phyloP scores from a whole-genome alignment of 2,329 filamentous ascomycete species.

The Orbilia quercus region DNA sequence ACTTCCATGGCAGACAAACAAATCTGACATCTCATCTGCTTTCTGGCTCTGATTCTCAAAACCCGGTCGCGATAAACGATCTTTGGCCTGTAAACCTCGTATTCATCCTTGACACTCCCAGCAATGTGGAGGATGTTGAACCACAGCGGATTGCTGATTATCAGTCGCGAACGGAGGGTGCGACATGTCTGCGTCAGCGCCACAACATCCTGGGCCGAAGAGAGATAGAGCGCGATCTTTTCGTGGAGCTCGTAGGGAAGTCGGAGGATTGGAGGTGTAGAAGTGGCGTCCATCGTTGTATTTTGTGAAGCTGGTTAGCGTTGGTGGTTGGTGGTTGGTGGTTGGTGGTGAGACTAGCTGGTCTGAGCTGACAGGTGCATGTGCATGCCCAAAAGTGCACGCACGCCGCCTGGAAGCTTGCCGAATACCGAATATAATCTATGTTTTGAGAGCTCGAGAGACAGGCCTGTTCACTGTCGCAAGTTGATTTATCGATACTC shows the following conservation, averaged over 20 bases:
- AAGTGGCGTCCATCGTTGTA: neutral
- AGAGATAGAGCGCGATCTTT: conserved; percentile 26
- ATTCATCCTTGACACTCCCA: conserved; percentile 20
- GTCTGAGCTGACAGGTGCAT: too few species aligned
- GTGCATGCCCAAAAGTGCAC: too few species aligned
- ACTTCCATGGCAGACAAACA: conserved; percentile 4
- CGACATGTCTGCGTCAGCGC: conserved; percentile 1
- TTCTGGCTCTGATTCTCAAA: conserved; percentile 10
- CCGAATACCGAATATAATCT: too few species aligned
- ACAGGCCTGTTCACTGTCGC: neutral
- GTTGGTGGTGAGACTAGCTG: neutral
- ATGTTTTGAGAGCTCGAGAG: neutral
- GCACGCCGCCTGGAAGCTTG: too few species aligned
- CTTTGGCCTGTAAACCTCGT: conserved; percentile 15
- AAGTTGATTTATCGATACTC: neutral
- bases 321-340: neutral
- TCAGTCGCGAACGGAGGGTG: neutral
- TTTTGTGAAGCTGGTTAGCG: neutral
- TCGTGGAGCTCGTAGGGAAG: conserved; percentile 40
- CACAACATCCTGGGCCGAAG: conserved; percentile 4
- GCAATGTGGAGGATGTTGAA: conserved; percentile 20
- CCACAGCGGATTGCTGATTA: conserved; percentile 26
- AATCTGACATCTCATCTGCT: conserved; percentile 33
- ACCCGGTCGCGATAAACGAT: conserved; percentile 19
- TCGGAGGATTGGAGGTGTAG: conserved; percentile 3